These are phyloP conservation scores for Taiozyma sp. DNA, from an alignment of 1,139 yeast genomes.

Conservation along the genomic window DNA sequence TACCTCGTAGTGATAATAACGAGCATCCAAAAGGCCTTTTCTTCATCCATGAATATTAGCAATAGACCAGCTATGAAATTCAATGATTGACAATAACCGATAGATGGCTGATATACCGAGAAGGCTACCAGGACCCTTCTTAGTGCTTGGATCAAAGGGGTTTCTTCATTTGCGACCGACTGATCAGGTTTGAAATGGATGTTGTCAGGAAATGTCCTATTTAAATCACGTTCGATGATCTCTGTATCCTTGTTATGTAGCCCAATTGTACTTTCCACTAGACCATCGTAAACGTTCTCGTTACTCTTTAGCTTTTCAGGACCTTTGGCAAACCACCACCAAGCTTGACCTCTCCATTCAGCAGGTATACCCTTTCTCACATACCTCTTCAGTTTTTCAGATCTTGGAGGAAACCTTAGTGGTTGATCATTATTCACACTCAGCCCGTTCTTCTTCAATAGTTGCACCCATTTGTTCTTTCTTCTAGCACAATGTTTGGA, in stretches of 20 bases:
- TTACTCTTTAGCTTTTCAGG: constrained; percentile 66
- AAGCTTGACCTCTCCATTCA: constrained; percentile 95
- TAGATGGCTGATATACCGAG: constrained; percentile 81
- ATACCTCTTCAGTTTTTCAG: constrained; percentile 78
- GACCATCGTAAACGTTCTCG: constrained; percentile 66
- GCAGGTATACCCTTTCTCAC: constrained; percentile 93
- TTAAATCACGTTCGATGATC: constrained; percentile 87
- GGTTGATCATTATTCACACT: constrained; percentile 35
- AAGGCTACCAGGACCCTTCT: constrained; percentile 82
- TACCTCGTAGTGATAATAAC: constrained; percentile 83
- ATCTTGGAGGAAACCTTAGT: constrained; percentile 72
- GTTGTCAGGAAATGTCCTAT: constrained; percentile 94
- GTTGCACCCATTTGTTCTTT: constrained; percentile 67
- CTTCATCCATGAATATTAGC: constrained; percentile 82
- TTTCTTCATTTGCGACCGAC: constrained; percentile 20
- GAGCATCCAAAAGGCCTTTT: constrained; percentile 91
- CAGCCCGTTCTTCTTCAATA: constrained; percentile 70
- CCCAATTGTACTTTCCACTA: constrained; percentile 51
- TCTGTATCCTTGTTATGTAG: constrained; percentile 71
- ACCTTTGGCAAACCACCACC: constrained; percentile 98
- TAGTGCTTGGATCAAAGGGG: constrained; percentile 65
- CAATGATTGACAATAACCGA: constrained; percentile 94
- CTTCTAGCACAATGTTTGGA: constrained; percentile 58
- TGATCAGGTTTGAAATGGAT: constrained; percentile 52
- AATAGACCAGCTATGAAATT: constrained; percentile 88